phyloP scores from a whole-genome alignment of 768 basidiomycete species.

The Amanita rimosa region DNA sequence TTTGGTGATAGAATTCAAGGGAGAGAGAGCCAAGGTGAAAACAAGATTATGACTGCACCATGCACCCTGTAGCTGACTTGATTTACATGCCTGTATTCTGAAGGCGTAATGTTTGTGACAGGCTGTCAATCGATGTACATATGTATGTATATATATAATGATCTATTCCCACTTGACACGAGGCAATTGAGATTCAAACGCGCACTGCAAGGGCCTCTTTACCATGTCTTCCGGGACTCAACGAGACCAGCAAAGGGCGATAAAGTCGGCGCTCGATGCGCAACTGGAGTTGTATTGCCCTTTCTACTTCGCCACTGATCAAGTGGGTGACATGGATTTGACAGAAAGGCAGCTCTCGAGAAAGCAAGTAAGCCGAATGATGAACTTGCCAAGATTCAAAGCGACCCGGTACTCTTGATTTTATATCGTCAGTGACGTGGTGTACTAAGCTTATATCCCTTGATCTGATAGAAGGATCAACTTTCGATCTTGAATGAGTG shows the following conservation, averaged over 20 bases:
- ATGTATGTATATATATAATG: neutral
- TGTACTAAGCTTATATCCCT: neutral
- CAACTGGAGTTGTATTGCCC: neutral
- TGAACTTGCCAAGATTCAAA: neutral
- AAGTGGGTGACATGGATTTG: neutral
- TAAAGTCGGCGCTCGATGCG: neutral
- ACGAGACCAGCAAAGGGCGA: neutral
- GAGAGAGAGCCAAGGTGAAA: conserved; percentile 14
- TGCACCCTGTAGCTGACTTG: neutral
- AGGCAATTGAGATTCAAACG: neutral
- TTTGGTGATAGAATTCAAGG: conserved; percentile 45
- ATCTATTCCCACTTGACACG: neutral
- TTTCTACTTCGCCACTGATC: neutral
- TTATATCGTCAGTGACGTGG: neutral
- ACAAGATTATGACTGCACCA: conserved; percentile 5
- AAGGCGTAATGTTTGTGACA: neutral
- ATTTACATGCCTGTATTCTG: neutral
- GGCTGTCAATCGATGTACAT: neutral
- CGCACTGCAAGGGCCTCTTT: too few relatives aligned
- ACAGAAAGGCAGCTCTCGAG: neutral
- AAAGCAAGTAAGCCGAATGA: neutral
- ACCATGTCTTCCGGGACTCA: neutral
- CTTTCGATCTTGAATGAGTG: neutral
- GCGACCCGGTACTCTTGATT: neutral
- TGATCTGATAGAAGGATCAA: neutral